Percentiles rank a stretch among this genome's conserved stretches.
These are phyloP conservation scores for Rhododendron mucronatum DNA, from an alignment of 148 eudicot genomes.

Conservation along the genomic window DNA sequence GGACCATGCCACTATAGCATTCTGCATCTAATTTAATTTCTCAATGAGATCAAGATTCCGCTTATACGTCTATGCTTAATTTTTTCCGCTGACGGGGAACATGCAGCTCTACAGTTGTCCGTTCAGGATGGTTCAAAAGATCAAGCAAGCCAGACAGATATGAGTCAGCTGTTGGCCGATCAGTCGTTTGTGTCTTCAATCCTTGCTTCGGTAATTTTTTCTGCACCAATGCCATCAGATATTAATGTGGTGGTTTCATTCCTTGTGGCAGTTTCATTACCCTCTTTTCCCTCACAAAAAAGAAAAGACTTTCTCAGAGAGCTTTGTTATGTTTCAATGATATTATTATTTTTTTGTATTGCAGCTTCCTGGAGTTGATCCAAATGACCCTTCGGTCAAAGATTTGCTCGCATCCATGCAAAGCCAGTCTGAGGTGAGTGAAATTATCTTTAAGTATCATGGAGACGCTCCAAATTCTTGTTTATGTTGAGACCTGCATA, in stretches of 20 bases:
- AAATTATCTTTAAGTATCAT: not conserved
- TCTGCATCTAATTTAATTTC: not conserved
- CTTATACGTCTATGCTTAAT: not conserved
- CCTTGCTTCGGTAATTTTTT: constrained; percentile 66
- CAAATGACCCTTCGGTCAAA: constrained; percentile 85
- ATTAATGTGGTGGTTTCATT: not conserved
- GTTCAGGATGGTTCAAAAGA: constrained; percentile 62
- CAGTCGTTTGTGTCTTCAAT: constrained; percentile 80
- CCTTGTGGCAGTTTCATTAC: not conserved
- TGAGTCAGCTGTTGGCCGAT: constrained; percentile 72
- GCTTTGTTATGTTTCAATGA: not conserved
- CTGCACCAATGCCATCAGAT: not conserved
- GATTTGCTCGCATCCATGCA: constrained; percentile 91
- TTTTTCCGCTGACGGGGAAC: constrained; percentile 6
- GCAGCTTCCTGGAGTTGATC: constrained; percentile 98
- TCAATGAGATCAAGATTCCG: not conserved
- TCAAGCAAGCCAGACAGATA: constrained; percentile 57
- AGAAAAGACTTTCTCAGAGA: not conserved
- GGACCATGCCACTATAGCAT: not conserved
- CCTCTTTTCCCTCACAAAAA: not conserved
- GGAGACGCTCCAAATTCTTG: not conserved
- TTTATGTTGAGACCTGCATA: not conserved
- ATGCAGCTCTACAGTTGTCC: constrained; percentile 88
- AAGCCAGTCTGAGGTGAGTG: constrained; percentile 72
- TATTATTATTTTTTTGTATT: not conserved